Conservation (phyloP, 108 stramenopile species). For the Skeletonema tropicum region DNA sequence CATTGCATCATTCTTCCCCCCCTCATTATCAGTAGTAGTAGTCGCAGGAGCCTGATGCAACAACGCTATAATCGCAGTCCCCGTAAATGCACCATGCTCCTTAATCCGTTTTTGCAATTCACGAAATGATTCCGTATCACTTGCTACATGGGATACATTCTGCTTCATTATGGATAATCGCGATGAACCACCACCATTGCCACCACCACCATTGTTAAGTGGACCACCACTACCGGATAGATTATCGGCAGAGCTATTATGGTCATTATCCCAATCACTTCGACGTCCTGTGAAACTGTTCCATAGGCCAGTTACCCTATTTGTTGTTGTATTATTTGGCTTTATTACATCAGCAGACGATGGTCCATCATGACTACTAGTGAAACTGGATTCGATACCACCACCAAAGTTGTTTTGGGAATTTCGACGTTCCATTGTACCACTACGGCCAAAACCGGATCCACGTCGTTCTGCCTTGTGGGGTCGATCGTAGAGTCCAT, state of each 20-base stretch:
- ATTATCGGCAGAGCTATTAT: not conserved
- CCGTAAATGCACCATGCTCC: slow-evolving; percentile 36
- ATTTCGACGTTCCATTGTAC: too few relatives aligned
- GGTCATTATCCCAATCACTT: too few relatives aligned
- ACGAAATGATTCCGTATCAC: slow-evolving; percentile 21
- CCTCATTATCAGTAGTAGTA: not conserved
- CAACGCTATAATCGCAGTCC: slow-evolving; percentile 20
- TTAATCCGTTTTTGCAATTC: slow-evolving; percentile 37
- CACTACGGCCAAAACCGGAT: not conserved
- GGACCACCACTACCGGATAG: not conserved
- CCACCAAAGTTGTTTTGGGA: too few relatives aligned
- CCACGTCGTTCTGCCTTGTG: not conserved
- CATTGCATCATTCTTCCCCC: slow-evolving; percentile 11
- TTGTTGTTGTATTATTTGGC: too few relatives aligned
- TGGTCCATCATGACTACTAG: too few relatives aligned
- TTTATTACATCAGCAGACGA: too few relatives aligned
- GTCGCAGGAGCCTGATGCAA: slow-evolving; percentile 10
- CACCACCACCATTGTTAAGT: not conserved
- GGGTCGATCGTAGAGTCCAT: too few relatives aligned
- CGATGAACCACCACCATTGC: not conserved
- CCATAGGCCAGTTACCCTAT: too few relatives aligned
- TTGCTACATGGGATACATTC: slow-evolving; percentile 16
- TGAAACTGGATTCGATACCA: too few relatives aligned
- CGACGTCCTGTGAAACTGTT: too few relatives aligned
- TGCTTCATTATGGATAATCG: slow-evolving; percentile 2